Evolutionary conservation across 495 filamentous ascomycete species (phyloP), one percentile per base, ranked within the genome.

Genomic region (Daldinia decipiens): DNA sequence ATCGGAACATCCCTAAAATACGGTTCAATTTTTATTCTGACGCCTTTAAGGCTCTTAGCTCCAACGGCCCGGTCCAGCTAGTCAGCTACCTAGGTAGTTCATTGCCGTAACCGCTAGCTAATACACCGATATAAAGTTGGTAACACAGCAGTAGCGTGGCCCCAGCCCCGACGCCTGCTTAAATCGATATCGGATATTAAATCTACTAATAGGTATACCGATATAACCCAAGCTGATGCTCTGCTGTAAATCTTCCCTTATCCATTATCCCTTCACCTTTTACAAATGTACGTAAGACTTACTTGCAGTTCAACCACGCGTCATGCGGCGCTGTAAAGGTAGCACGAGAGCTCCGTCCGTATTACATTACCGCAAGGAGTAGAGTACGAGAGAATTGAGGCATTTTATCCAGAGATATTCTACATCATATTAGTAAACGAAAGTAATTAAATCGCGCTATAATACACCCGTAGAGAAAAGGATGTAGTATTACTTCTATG

Each of bases 221-320:
- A 26, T 17, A 50, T 26, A 15, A 51, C 6, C 40, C 15, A 29
- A 52, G 13, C 24, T 52, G 26, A 52, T 52, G 15, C 24, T 27
- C 1, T 31, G 12, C 5, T 31, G 50, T 29, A 26, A 13, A 52
- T 52, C 50, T 5, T 24, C 21, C 21, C 21, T 24, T 24, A 24
- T 24, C 6, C 5, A 3, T 9, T 29, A 2, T 12, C 11, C 50
- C 50, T 31, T 52, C 43, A 19, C 24, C 43, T 6, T 47, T 17
- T 11, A 24, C 21, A 24, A 1, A 47, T 47, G 43, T 47, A 31
- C 24, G 26, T 52, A 52, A 52, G 50, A 12, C 24, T 52, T 52
- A 27, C 50, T 31, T n/a, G 50, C 50, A 21, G 38, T 15, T 31
- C 2, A 59, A 9, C 27, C 53, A 36, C 53, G 32, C 53, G 53